Percentiles rank a stretch among this genome's conserved stretches.
These are phyloP conservation scores for Euryodendron excelsum DNA, from an alignment of 148 eudicot genomes.

Conservation along the genomic window DNA sequence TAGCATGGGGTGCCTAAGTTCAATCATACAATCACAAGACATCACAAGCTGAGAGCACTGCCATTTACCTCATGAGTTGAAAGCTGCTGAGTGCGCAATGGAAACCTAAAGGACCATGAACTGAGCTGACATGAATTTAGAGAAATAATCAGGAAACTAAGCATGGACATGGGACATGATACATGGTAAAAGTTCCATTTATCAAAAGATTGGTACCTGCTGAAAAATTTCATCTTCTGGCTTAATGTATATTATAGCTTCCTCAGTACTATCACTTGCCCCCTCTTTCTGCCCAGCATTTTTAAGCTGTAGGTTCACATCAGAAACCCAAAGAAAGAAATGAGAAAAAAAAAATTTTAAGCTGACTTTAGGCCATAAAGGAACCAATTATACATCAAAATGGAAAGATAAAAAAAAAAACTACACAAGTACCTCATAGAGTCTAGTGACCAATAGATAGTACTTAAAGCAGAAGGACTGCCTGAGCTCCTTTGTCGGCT, in stretches of 20 bases:
- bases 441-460: slow-evolving; percentile 60
- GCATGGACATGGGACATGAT: background rate
- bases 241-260: slow-evolving; percentile 64
- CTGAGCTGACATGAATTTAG: slow-evolving; percentile 58
- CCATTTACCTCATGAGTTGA: slow-evolving; percentile 61
- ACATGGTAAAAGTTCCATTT: background rate
- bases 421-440: slow-evolving; percentile 68
- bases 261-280: slow-evolving; percentile 38
- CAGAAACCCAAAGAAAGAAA: slow-evolving; percentile 7
- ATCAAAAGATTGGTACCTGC: slow-evolving; percentile 38
- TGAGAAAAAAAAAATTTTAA: too few relatives aligned
- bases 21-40: too few relatives aligned
- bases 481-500: slow-evolving; percentile 83
- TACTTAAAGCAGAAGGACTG: slow-evolving; percentile 60
- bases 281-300: slow-evolving; percentile 40
- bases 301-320: slow-evolving; percentile 42
- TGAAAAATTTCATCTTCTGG: slow-evolving; percentile 83
- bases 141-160: slow-evolving; percentile 11
- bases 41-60: background rate
- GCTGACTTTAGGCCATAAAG: too few relatives aligned
- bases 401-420: background rate
- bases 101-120: slow-evolving; percentile 75
- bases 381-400: slow-evolving; percentile 5
- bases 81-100: slow-evolving; percentile 52
- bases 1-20: background rate